phyloP scores from a whole-genome alignment of 495 filamentous ascomycete species.

The Filosporella fistucella region DNA sequence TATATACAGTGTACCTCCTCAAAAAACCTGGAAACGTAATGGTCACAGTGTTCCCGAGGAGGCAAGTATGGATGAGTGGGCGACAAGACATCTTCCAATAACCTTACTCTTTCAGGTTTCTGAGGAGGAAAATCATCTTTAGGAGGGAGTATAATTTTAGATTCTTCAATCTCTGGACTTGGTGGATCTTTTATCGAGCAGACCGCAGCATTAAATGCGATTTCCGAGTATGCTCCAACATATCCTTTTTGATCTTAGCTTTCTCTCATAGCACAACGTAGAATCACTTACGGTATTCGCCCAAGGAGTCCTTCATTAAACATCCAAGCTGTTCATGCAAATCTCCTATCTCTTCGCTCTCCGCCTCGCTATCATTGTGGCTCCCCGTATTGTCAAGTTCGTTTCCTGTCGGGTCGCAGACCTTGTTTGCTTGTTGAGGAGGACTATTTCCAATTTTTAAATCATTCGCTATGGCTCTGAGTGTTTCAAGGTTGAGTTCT shows the following conservation, averaged over 20 bases:
- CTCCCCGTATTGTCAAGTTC: background rate
- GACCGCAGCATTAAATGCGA: conserved; percentile 19
- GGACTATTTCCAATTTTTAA: background rate
- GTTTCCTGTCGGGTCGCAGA: background rate
- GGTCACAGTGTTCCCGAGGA: conserved; percentile 4
- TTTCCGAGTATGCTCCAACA: conserved; percentile 17
- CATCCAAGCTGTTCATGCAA: conserved; percentile 19
- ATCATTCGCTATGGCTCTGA: conserved; percentile 10
- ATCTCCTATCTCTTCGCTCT: conserved; percentile 19
- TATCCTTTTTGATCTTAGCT: conserved; percentile 5
- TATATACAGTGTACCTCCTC: conserved; percentile 16
- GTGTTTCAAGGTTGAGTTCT: conserved; percentile 15
- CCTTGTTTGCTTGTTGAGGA: background rate
- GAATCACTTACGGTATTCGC: conserved; percentile 17
- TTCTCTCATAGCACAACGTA: too few species aligned
- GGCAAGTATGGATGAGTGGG: too few species aligned
- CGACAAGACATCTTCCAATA: background rate
- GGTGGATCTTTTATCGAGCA: conserved; percentile 15
- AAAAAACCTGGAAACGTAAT: conserved; percentile 11
- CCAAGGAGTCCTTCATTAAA: conserved; percentile 16
- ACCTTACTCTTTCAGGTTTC: background rate
- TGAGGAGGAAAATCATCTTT: conserved; percentile 8
- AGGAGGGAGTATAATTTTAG: conserved; percentile 6
- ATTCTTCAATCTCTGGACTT: conserved; percentile 16
- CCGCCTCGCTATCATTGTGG: conserved; percentile 3